A percentile compares a stretch with the other conserved stretches of the same genome.
Conservation (phyloP, 192 early-diverging fungal species). For the Backusella parvicylindrica region DNA sequence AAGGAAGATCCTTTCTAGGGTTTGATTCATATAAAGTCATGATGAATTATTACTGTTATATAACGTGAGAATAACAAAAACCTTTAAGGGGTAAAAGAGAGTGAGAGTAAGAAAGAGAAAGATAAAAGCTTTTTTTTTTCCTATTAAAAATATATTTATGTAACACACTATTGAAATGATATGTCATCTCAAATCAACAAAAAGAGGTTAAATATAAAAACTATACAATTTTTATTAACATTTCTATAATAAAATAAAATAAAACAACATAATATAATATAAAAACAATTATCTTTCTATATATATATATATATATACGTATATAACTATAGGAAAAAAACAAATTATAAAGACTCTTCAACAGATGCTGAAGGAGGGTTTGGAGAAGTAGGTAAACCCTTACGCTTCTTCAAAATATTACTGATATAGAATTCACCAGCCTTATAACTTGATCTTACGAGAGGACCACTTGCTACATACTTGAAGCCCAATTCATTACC, state of each 20-base stretch:
- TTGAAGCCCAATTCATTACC: constrained; percentile 86
- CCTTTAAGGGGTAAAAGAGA: not conserved
- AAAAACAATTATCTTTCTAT: not conserved
- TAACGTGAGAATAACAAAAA: not conserved
- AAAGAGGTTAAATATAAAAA: not conserved
- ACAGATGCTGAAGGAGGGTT: not conserved
- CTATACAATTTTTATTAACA: not conserved
- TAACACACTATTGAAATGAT: not conserved
- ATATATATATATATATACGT: not conserved
- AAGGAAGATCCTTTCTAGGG: constrained; percentile 35
- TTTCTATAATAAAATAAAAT: not conserved
- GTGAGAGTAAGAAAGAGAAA: not conserved
- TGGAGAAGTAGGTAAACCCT: constrained; percentile 25
- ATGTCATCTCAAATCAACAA: not conserved
- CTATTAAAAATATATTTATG: not conserved
- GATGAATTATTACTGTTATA: not conserved
- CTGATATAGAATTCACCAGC: constrained; percentile 97
- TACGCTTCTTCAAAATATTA: constrained; percentile 68
- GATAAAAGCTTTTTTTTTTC: not conserved
- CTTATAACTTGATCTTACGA: constrained; percentile 95
- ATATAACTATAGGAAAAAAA: not conserved
- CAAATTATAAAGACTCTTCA: not conserved
- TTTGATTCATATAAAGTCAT: not conserved
- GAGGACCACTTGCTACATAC: constrained; percentile 93
- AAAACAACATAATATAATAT: not conserved